A percentile compares a stretch with the other conserved stretches of the same genome.
Conservation (phyloP, 441 rosid genomes). For the Viola pubescens region DNA sequence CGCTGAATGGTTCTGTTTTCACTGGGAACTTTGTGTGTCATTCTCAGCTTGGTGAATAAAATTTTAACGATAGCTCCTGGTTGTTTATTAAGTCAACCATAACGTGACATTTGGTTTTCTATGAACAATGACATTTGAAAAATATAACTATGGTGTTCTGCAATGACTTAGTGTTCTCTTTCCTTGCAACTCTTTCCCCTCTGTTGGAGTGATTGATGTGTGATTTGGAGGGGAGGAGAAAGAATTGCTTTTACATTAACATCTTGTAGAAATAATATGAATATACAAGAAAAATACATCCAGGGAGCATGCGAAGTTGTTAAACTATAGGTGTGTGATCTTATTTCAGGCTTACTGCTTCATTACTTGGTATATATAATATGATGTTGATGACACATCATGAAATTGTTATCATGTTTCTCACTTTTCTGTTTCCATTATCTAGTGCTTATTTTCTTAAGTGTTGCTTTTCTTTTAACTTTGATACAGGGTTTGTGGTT, state of each 20-base stretch:
- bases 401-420: too few relatives aligned
- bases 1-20: background rate
- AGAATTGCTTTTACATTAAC: background rate
- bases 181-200: background rate
- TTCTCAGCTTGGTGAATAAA: too few relatives aligned
- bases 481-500: slow-evolving; percentile 82
- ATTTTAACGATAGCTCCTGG: too few relatives aligned
- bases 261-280: background rate
- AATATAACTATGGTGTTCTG: too few relatives aligned
- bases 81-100: too few relatives aligned
- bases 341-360: background rate
- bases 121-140: too few relatives aligned
- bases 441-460: background rate
- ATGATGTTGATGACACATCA: background rate
- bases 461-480: background rate
- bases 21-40: too few relatives aligned
- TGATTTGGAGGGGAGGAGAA: background rate
- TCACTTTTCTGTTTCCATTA: background rate
- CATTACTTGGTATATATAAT: background rate
- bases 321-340: too few relatives aligned
- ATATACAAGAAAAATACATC: background rate
- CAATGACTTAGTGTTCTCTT: too few relatives aligned
- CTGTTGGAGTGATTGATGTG: background rate
- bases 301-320: too few relatives aligned
- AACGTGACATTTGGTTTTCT: too few relatives aligned